Conservation (phyloP, 2,329 filamentous ascomycete species). For the Bipolaris sorokiniana region DNA sequence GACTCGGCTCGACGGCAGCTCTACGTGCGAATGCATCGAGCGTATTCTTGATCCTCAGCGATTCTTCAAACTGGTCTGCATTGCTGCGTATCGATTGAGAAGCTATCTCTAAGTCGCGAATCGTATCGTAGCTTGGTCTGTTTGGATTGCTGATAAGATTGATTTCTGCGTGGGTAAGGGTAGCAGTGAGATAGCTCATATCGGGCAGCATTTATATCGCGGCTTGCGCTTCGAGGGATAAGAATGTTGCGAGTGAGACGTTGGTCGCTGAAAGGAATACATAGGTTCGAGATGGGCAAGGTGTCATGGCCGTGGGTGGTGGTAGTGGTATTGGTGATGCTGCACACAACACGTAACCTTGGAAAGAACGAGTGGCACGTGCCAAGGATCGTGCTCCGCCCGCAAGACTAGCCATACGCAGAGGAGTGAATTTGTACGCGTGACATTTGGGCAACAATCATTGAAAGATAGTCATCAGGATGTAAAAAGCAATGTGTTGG, state of each 20-base stretch:
- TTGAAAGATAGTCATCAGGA: background rate
- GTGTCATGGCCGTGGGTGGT: constrained; percentile 24
- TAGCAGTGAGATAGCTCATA: constrained; percentile 37
- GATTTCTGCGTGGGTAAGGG: constrained; percentile 33
- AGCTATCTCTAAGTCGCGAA: constrained; percentile 16
- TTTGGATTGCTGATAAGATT: constrained; percentile 30
- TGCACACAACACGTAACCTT: constrained; percentile 20
- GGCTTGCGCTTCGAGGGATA: constrained; percentile 24
- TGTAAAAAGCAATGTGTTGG: background rate
- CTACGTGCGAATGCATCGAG: constrained; percentile 37
- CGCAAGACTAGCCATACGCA: background rate
- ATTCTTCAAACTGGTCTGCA: constrained; percentile 12
- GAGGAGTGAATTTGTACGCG: background rate
- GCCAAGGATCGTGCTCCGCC: constrained; percentile 12
- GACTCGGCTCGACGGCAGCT: constrained; percentile 27
- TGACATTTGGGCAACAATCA: background rate
- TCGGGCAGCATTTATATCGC: constrained; percentile 24
- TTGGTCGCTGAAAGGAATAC: constrained; percentile 22
- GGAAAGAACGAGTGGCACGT: constrained; percentile 15
- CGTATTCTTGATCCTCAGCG: constrained; percentile 40
- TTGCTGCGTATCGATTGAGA: background rate
- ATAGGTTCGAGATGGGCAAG: constrained; percentile 24
- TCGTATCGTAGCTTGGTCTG: constrained; percentile 21
- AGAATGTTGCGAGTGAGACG: constrained; percentile 13
- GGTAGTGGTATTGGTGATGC: constrained; percentile 17